phyloP scores from a whole-genome alignment of 495 filamentous ascomycete species.

The Rhizodiscina lignyota region DNA sequence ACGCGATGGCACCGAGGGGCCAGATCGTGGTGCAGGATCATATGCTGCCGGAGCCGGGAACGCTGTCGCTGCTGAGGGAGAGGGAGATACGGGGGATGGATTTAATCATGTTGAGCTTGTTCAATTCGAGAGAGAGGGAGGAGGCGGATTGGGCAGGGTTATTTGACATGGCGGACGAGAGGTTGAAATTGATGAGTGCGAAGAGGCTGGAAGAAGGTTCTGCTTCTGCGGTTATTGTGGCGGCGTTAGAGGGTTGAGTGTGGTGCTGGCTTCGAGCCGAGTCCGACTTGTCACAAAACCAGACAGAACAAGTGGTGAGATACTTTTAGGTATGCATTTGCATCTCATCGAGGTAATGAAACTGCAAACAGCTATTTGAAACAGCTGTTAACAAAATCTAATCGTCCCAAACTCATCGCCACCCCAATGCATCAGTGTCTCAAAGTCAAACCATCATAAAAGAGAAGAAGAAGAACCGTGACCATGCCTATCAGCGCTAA shows the following conservation, averaged over 20 bases:
- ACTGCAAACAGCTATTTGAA: too few species aligned
- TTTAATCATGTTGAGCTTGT: slow-evolving; percentile 7
- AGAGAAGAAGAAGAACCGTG: too few species aligned
- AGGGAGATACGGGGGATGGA: slow-evolving; percentile 5
- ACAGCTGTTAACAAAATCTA: too few species aligned
- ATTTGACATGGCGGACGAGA: slow-evolving; percentile 1
- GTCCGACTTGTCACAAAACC: too few species aligned
- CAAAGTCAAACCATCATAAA: too few species aligned
- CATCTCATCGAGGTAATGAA: too few species aligned
- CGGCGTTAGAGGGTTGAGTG: not conserved
- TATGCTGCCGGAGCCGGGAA: slow-evolving; percentile 4
- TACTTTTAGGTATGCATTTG: too few species aligned
- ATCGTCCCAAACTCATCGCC: too few species aligned
- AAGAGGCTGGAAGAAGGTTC: not conserved
- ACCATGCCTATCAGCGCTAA: too few species aligned
- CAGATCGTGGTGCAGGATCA: slow-evolving; percentile 11
- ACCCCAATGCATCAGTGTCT: too few species aligned
- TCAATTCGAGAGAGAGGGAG: slow-evolving; percentile 8
- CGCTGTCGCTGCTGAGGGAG: slow-evolving; percentile 1
- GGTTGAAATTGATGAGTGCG: slow-evolving; percentile 2
- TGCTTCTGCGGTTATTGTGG: not conserved
- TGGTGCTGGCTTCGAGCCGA: too few species aligned
- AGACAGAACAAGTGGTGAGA: too few species aligned
- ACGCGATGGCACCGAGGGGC: slow-evolving; percentile 18
- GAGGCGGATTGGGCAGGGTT: slow-evolving; percentile 8